phyloP scores from a whole-genome alignment of 1,139 yeast species.

The Candida tunisiensis region DNA sequence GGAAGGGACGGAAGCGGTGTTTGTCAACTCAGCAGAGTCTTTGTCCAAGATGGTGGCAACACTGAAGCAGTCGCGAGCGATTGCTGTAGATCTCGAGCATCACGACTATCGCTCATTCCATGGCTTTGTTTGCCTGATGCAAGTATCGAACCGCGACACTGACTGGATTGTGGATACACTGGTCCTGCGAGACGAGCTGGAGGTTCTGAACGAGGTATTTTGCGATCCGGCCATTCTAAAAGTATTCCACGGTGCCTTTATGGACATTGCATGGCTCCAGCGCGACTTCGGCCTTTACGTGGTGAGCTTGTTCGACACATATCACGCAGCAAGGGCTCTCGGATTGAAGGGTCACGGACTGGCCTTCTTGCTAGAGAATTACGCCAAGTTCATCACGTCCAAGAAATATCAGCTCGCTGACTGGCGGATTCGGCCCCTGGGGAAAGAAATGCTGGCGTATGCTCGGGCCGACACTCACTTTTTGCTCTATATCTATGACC shows the following conservation, averaged over 20 bases:
- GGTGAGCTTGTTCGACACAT: slow-evolving; percentile 85
- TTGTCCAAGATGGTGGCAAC: slow-evolving; percentile 38
- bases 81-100: slow-evolving; percentile 96
- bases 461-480: slow-evolving; percentile 97
- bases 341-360: slow-evolving; percentile 72
- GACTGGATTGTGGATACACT: slow-evolving; percentile 79
- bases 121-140: slow-evolving; percentile 90
- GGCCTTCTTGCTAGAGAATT: slow-evolving; percentile 67
- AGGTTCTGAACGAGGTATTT: slow-evolving; percentile 52
- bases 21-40: slow-evolving; percentile 49
- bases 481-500: slow-evolving; percentile 63
- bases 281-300: slow-evolving; percentile 86
- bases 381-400: slow-evolving; percentile 74
- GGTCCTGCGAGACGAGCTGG: slow-evolving; percentile 55
- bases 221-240: slow-evolving; percentile 69
- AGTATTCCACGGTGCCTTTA: slow-evolving; percentile 90
- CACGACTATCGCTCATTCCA: slow-evolving; percentile 83
- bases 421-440: slow-evolving; percentile 86
- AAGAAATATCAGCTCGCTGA: slow-evolving; percentile 94
- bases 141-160: slow-evolving; percentile 63
- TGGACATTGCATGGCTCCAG: slow-evolving; percentile 97
- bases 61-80: slow-evolving; percentile 35
- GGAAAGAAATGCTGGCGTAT: slow-evolving; percentile 60
- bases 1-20: slow-evolving; percentile 44
- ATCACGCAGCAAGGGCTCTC: slow-evolving; percentile 66